phyloP scores from a whole-genome alignment of 78 protist genomes.

The Guillardia theta region DNA sequence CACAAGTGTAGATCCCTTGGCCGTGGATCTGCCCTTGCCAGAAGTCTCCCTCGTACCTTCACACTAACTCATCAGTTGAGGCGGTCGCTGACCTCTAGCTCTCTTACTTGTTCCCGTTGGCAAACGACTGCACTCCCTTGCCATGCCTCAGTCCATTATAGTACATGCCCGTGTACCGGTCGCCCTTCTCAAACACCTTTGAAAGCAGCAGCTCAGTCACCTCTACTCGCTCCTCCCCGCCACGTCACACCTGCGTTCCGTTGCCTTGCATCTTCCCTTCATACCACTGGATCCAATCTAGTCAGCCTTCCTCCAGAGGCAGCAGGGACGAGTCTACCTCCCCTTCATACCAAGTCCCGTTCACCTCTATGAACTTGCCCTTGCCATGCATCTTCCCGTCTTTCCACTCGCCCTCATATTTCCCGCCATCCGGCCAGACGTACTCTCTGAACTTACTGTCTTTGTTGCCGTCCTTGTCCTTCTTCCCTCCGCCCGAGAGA shows the following conservation, averaged over 20 bases:
- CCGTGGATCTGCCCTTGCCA: background rate
- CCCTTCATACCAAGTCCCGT: background rate
- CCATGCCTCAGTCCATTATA: background rate
- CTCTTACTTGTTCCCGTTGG: background rate
- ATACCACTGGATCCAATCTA: too few relatives aligned
- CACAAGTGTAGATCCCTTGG: background rate
- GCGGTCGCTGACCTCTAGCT: too few relatives aligned
- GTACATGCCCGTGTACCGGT: background rate
- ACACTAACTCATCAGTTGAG: too few relatives aligned
- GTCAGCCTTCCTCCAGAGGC: too few relatives aligned
- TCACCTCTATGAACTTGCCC: background rate
- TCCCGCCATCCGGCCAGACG: background rate
- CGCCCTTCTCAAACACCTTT: background rate
- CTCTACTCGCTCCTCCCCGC: too few relatives aligned
- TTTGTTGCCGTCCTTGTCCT: too few relatives aligned
- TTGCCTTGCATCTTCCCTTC: background rate
- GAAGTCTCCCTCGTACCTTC: background rate
- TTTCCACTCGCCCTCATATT: background rate
- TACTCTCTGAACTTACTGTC: background rate
- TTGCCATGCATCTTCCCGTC: constrained; percentile 17
- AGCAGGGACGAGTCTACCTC: background rate
- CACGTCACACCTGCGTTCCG: background rate
- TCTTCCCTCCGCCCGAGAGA: too few relatives aligned
- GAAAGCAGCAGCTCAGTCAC: too few relatives aligned
- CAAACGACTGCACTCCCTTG: background rate